Percentiles rank a stretch among this genome's conserved stretches.
Evolutionary conservation across 768 basidiomycete genomes (phyloP).

Genomic region (Infundibulicybe gibba): DNA sequence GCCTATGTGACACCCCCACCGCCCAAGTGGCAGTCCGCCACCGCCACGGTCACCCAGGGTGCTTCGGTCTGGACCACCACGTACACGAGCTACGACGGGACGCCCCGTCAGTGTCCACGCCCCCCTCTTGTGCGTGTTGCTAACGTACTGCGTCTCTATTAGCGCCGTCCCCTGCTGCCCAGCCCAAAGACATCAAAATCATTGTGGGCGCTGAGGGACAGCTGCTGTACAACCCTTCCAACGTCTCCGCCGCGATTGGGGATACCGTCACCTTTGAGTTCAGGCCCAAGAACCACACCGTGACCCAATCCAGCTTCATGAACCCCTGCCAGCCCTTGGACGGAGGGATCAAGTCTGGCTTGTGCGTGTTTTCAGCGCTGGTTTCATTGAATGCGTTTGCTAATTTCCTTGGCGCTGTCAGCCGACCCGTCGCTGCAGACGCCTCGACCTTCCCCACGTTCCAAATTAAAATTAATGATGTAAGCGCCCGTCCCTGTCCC

Average conservation of each 20-base stretch:
- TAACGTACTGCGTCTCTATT: not conserved
- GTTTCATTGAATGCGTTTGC: not conserved
- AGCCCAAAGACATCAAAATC: slow-evolving; percentile 30
- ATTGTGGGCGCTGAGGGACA: slow-evolving; percentile 33
- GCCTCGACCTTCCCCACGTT: slow-evolving; percentile 9
- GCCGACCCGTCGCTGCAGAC: slow-evolving; percentile 10
- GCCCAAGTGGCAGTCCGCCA: not conserved
- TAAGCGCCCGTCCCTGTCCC: slow-evolving; percentile 17
- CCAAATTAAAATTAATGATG: slow-evolving; percentile 14
- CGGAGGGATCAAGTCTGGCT: not conserved
- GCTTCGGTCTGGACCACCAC: not conserved
- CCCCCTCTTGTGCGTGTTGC: not conserved
- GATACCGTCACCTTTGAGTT: slow-evolving; percentile 44
- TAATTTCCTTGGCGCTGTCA: not conserved
- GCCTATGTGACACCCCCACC: not conserved
- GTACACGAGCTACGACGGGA: not conserved
- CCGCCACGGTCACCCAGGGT: not conserved
- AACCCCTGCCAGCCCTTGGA: slow-evolving; percentile 28
- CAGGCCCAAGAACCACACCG: slow-evolving; percentile 45
- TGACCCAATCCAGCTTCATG: slow-evolving; percentile 36
- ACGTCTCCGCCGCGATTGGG: slow-evolving; percentile 34
- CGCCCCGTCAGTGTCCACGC: not conserved
- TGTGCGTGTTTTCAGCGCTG: not conserved
- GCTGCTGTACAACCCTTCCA: slow-evolving; percentile 31
- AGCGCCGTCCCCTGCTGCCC: slow-evolving; percentile 11